These are phyloP conservation scores for Artemisia tridentata DNA, from an alignment of 129 eudicot species.

Conservation along the genomic window DNA sequence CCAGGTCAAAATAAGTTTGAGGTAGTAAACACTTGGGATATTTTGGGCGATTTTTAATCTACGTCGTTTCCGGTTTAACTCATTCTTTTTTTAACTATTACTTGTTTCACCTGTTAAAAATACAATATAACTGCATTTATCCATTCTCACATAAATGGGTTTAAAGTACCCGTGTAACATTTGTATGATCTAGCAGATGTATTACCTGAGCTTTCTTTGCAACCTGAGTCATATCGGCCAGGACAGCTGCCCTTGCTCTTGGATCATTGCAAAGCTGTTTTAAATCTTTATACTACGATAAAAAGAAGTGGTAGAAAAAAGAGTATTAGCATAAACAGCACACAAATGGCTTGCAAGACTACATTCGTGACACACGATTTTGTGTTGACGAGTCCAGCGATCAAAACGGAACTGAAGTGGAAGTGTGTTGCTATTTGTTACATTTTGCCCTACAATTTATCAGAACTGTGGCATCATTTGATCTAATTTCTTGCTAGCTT, in stretches of 20 bases:
- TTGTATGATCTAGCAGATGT: background rate
- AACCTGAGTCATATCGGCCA: constrained; percentile 42
- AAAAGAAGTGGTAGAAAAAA: background rate
- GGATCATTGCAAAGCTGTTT: constrained; percentile 46
- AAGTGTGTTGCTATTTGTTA: too few relatives aligned
- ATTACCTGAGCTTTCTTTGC: constrained; percentile 49
- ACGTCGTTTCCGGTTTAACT: background rate
- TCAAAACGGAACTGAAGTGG: too few relatives aligned
- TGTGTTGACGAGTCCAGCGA: too few relatives aligned
- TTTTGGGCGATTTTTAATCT: too few relatives aligned
- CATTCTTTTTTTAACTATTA: background rate
- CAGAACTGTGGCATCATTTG: too few relatives aligned
- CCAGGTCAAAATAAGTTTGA: too few relatives aligned
- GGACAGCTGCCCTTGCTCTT: constrained; percentile 48
- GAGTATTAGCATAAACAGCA: constrained; percentile 9
- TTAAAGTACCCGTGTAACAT: background rate
- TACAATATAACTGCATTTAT: background rate
- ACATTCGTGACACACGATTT: background rate
- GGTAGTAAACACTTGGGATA: too few relatives aligned
- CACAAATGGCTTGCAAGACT: background rate
- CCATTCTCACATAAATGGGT: background rate
- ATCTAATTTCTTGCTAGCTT: too few relatives aligned
- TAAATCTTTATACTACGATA: constrained; percentile 35
- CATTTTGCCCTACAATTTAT: too few relatives aligned
- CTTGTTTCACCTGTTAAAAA: background rate